A percentile compares a stretch with the other conserved stretches of the same genome.
Evolutionary conservation across 2,329 filamentous ascomycete species (phyloP).

Genomic region (Fusarium compactum): DNA sequence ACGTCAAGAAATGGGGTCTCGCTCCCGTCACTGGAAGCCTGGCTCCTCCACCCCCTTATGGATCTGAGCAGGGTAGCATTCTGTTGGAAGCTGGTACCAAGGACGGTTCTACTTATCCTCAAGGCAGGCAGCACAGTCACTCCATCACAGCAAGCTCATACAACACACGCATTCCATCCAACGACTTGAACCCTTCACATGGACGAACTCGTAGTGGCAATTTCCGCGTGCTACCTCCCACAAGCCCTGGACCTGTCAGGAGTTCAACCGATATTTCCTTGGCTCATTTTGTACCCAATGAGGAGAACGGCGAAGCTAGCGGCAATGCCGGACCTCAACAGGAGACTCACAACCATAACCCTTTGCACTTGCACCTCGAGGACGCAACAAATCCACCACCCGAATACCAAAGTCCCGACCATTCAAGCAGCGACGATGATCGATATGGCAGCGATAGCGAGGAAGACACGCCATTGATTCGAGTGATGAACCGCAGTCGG

Average conservation of each 20-base stretch:
- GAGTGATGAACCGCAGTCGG: constrained; percentile 63
- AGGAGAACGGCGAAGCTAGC: constrained; percentile 75
- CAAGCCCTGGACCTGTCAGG: constrained; percentile 88
- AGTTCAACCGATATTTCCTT: constrained; percentile 97
- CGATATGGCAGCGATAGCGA: constrained; percentile 71
- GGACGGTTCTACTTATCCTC: constrained; percentile 63
- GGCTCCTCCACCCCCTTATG: constrained; percentile 94
- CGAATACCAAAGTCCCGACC: constrained; percentile 75
- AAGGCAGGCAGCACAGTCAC: constrained; percentile 60
- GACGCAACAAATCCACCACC: constrained; percentile 74
- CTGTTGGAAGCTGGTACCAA: constrained; percentile 86
- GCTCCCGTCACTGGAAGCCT: constrained; percentile 96
- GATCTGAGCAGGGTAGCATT: constrained; percentile 96
- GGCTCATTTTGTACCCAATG: constrained; percentile 80
- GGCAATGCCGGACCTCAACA: constrained; percentile 42
- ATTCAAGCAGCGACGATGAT: constrained; percentile 70
- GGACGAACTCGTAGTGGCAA: constrained; percentile 82
- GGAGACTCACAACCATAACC: constrained; percentile 53
- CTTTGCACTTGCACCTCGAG: constrained; percentile 59
- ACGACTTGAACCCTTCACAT: constrained; percentile 71
- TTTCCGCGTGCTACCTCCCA: constrained; percentile 78
- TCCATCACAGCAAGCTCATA: constrained; percentile 55
- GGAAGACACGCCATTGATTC: constrained; percentile 66
- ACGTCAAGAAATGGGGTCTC: constrained; percentile 99
- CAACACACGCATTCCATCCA: constrained; percentile 57